Base-by-base conservation (phyloP, 768 basidiomycete genomes). In the Podaxis mareebaensis region DNA sequence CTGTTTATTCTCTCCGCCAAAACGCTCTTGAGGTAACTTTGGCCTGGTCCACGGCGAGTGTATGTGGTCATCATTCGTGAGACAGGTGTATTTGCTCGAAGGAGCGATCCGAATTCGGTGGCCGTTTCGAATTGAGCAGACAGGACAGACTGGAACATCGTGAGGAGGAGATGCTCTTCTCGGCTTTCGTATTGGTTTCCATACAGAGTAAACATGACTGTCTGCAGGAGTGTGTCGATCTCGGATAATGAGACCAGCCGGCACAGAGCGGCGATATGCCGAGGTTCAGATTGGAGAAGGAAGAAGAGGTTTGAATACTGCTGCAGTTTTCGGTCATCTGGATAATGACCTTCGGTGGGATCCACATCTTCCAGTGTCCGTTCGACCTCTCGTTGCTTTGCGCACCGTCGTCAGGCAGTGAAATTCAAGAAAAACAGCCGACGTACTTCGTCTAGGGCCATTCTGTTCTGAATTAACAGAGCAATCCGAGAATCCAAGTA, bases 1-100 rank as follows among this genome's bases (percentile, higher is more conserved):
- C 93, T 95, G 78, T 99, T 99, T 77, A 99, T 99, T 67, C 96
- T 89, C 73, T 99, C 97, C 26, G 97, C 96, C 53, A 99, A 83
- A 30, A 99, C 96, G 66, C 91, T 90, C 82, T 99, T 99, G 67
- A 99, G 87, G 75, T 99, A 99, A 70, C 94, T 95, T 76, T 99
- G 97, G 61, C 97, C 97, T 1, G 97, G 97, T 63, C 97, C 97
- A 60, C 97, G 91, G 64, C 97, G 92, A 58, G 97, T 99, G 77
- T 99, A 99, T 20, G 97, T 99, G 51, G 97, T 99, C 97, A 99
- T 99, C 97, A 99, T 99, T 42, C 97, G 90, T 54, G 95, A 98
- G 24, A 99, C 97, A 53, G 97, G 97, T 55, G 97, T 99, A 77
- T 99, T 99, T 64, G 97, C 97, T 59, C 97, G 93, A 30, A 99